A percentile compares a stretch with the other conserved stretches of the same genome.
These are phyloP conservation scores for Aquilaria yunnanensis DNA, from an alignment of 345 rosid genomes.

Conservation along the genomic window DNA sequence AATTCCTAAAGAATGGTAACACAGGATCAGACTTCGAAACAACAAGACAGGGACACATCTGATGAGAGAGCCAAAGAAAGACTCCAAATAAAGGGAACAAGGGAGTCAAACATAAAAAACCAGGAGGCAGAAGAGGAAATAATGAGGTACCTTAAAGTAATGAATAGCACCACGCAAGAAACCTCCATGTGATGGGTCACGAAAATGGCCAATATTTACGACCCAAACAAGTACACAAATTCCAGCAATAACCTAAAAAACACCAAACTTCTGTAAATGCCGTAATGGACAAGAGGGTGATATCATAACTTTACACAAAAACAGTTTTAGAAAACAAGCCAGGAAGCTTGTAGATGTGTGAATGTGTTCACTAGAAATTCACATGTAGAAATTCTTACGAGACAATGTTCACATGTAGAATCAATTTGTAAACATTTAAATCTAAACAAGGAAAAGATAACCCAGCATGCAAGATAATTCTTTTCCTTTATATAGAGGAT, in stretches of 20 bases:
- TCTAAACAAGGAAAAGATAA: not conserved
- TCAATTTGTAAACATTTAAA: not conserved
- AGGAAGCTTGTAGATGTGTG: no score
- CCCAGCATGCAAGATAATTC: not conserved
- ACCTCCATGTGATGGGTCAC: constrained; percentile 96
- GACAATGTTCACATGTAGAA: no score
- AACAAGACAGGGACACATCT: not conserved
- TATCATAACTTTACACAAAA: not conserved
- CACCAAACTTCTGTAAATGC: constrained; percentile 7
- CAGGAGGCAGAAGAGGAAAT: not conserved
- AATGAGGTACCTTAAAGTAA: constrained; percentile 71
- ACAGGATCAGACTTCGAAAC: no score
- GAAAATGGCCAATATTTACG: constrained; percentile 96
- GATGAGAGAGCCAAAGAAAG: no score
- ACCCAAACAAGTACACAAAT: constrained; percentile 96
- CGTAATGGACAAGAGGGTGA: not conserved
- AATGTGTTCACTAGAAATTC: no score
- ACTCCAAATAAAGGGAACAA: no score
- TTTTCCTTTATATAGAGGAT: not conserved
- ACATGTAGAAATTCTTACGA: no score
- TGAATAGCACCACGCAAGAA: constrained; percentile 94
- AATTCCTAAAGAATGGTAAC: no score
- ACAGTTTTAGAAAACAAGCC: no score
- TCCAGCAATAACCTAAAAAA: constrained; percentile 89
- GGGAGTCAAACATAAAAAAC: not conserved